Evolutionary conservation across 2,329 filamentous ascomycete genomes (phyloP).

Genomic region (Fusarium palustre): DNA sequence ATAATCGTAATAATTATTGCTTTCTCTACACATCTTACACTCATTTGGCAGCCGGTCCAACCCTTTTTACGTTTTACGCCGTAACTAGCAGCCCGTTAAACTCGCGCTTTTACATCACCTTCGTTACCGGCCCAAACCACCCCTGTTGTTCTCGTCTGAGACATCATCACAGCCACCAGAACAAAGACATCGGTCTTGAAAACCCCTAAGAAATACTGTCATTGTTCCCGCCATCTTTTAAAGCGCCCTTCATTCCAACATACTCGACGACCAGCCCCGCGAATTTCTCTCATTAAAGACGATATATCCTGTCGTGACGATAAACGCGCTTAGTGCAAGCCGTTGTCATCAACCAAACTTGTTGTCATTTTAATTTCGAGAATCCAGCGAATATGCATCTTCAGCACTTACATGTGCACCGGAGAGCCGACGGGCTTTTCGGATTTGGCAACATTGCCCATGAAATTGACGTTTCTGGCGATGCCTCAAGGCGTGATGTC

Average conservation of each 20-base stretch:
- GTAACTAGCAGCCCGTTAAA: constrained; percentile 25
- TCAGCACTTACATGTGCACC: constrained; percentile 48
- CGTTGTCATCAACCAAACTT: neutral
- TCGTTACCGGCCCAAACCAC: constrained; percentile 16
- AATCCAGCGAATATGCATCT: constrained; percentile 47
- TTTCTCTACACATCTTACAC: constrained; percentile 25
- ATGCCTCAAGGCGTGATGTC: constrained; percentile 22
- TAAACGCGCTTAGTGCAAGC: neutral
- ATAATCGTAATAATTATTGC: constrained; percentile 27
- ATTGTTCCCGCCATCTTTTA: constrained; percentile 44
- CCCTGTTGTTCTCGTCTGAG: constrained; percentile 35
- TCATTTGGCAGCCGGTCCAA: constrained; percentile 48
- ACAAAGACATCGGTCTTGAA: constrained; percentile 39
- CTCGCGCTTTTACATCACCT: constrained; percentile 20
- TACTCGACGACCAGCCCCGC: constrained; percentile 35
- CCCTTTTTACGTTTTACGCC: constrained; percentile 25
- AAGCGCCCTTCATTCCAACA: constrained; percentile 48
- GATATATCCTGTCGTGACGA: constrained; percentile 30
- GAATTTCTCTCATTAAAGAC: constrained; percentile 20
- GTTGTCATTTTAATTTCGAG: neutral
- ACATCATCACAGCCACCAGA: constrained; percentile 42
- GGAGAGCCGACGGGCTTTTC: constrained; percentile 44
- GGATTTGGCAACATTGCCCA: constrained; percentile 46
- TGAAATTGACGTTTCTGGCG: constrained; percentile 33
- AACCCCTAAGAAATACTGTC: constrained; percentile 42